A percentile compares a stretch with the other conserved stretches of the same genome.
Conservation (phyloP, 139 green algal species). For the Coelastrella sp. region DNA sequence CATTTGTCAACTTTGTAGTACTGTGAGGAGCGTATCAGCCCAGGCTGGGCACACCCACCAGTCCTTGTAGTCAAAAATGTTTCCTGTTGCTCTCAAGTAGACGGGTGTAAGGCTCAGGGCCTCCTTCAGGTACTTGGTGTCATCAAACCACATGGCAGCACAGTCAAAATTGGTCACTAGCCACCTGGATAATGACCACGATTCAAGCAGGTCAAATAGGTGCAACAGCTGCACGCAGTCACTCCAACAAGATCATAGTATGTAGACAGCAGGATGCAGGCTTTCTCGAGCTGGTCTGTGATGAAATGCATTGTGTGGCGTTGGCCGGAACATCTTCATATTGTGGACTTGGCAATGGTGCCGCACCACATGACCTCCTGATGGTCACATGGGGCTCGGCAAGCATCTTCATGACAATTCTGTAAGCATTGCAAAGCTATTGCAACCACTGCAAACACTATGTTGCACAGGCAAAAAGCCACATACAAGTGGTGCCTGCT, state of each 20-base stretch:
- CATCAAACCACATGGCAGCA: conserved; percentile 75
- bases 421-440: not conserved
- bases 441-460: not conserved
- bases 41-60: conserved; percentile 46
- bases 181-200: conserved; percentile 50
- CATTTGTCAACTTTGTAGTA: not conserved
- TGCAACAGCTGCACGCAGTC: no score
- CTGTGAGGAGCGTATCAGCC: not conserved
- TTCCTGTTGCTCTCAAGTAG: conserved; percentile 65
- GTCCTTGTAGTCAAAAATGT: conserved; percentile 78
- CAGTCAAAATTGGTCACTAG: conserved; percentile 92
- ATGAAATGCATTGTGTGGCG: no score
- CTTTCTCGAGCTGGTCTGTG: no score
- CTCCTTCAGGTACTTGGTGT: conserved; percentile 63
- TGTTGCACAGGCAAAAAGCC: not conserved
- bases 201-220: not conserved
- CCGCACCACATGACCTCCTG: no score
- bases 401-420: not conserved
- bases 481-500: no score
- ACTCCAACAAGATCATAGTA: no score
- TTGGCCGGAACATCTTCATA: no score
- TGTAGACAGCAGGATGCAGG: no score
- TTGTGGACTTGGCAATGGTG: no score
- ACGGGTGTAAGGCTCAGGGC: conserved; percentile 83
- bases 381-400: no score